Percentiles rank a stretch among this genome's conserved stretches.
These are phyloP conservation scores for Serendipita vermifera DNA, from an alignment of 768 basidiomycete species.

Conservation along the genomic window DNA sequence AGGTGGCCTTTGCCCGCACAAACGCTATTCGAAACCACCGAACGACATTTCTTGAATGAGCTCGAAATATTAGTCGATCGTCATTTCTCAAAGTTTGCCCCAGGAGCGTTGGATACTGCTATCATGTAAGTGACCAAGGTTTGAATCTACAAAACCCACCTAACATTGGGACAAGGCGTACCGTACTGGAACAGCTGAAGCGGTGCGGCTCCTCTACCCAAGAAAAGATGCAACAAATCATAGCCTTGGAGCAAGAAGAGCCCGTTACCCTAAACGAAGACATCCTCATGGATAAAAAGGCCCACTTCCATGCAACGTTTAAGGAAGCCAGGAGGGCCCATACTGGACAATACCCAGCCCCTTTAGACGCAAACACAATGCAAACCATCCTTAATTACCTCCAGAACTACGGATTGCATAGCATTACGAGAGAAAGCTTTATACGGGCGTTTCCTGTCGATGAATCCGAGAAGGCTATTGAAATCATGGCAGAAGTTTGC, in stretches of 20 bases:
- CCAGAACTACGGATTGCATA: too few species aligned
- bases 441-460: too few species aligned
- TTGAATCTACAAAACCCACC: too few species aligned
- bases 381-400: too few species aligned
- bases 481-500: conserved; percentile 58
- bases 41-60: conserved; percentile 28
- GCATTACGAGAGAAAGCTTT: too few species aligned
- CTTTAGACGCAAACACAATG: too few species aligned
- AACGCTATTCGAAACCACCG: conserved; percentile 32
- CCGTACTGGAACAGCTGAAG: conserved; percentile 40
- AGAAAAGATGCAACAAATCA: conserved; percentile 36
- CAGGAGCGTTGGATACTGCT: conserved; percentile 39
- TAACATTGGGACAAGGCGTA: conserved; percentile 28
- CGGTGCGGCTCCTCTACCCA: conserved; percentile 29
- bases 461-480: conserved; percentile 33
- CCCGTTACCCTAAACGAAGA: conserved; percentile 43
- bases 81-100: conserved; percentile 42
- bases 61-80: conserved; percentile 31
- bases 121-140: conserved; percentile 32
- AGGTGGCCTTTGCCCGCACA: conserved; percentile 28
- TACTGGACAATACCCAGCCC: too few species aligned
- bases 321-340: too few species aligned
- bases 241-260: conserved; percentile 31
- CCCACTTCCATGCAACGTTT: conserved; percentile 37
- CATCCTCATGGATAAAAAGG: conserved; percentile 35